Conservation (phyloP, 768 basidiomycete species). For the Russula dissimulans region DNA sequence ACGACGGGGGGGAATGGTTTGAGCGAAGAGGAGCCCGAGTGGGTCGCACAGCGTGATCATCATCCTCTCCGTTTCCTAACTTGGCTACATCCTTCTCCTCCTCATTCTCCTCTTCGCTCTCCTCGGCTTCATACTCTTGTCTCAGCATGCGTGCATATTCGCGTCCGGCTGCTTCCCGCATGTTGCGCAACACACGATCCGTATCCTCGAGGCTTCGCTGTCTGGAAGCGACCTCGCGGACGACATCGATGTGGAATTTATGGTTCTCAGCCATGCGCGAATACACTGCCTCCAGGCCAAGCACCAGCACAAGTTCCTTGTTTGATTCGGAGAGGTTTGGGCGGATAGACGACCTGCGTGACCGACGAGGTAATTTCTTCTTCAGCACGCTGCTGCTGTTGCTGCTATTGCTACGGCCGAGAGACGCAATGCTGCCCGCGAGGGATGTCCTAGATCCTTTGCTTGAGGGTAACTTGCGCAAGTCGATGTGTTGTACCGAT, state of each 20-base stretch:
- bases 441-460: neutral
- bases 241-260: conserved; percentile 34
- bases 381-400: neutral
- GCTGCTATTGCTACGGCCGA: conserved; percentile 3
- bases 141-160: conserved; percentile 7
- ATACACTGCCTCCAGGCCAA: conserved; percentile 29
- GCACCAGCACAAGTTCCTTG: conserved; percentile 18
- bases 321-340: conserved; percentile 18
- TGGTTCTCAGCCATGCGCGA: conserved; percentile 37
- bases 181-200: conserved; percentile 31
- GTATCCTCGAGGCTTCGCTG: conserved; percentile 31
- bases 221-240: conserved; percentile 30
- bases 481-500: conserved; percentile 11
- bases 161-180: conserved; percentile 32
- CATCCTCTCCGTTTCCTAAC: conserved; percentile 1
- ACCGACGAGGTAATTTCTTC: neutral
- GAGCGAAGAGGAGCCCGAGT: neutral
- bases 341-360: neutral
- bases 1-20: neutral
- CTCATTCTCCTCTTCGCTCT: conserved; percentile 12
- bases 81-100: neutral
- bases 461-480: conserved; percentile 1
- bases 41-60: neutral
- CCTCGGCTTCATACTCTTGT: conserved; percentile 2
- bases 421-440: neutral